phyloP scores from a whole-genome alignment of 2,329 filamentous ascomycete genomes.

The Pseudocercospora pini-densiflorae region DNA sequence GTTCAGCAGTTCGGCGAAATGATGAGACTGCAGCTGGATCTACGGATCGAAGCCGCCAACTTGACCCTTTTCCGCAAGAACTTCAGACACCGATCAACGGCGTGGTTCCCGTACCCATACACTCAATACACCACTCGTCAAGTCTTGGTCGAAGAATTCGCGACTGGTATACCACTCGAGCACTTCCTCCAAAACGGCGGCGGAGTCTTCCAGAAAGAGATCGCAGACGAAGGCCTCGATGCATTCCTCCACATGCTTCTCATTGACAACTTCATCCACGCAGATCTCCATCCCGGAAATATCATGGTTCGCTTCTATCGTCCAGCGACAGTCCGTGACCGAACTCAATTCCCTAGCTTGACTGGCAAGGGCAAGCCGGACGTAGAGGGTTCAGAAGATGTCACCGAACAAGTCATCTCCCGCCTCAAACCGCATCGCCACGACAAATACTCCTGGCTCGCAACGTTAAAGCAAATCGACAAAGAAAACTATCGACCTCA shows the following conservation, averaged over 20 bases:
- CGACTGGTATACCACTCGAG: constrained; percentile 87
- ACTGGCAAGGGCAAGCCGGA: constrained; percentile 36
- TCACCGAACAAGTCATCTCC: constrained; percentile 84
- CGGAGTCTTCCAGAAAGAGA: constrained; percentile 90
- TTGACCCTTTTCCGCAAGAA: constrained; percentile 85
- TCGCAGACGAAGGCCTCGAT: constrained; percentile 92
- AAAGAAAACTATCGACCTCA: constrained; percentile 89
- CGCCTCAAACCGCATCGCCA: constrained; percentile 76
- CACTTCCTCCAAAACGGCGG: constrained; percentile 91
- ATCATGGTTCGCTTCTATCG: constrained; percentile 99
- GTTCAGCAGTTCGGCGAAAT: constrained; percentile 94
- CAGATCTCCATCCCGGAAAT: constrained; percentile 94
- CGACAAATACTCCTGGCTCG: constrained; percentile 69
- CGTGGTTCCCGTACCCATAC: constrained; percentile 97
- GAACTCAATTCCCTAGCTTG: constrained; percentile 24
- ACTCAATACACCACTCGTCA: constrained; percentile 89
- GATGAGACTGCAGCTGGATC: constrained; percentile 97
- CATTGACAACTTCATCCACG: constrained; percentile 97
- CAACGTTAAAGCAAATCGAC: constrained; percentile 76
- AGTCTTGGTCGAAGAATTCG: constrained; percentile 93
- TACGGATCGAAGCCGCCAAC: constrained; percentile 93
- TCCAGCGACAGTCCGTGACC: constrained; percentile 70
- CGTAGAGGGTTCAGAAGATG: constrained; percentile 64
- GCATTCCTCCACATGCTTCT: constrained; percentile 96
- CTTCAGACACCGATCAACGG: constrained; percentile 85